phyloP scores from a whole-genome alignment of 2,329 filamentous ascomycete genomes.

The Ophiostoma tasmaniense region DNA sequence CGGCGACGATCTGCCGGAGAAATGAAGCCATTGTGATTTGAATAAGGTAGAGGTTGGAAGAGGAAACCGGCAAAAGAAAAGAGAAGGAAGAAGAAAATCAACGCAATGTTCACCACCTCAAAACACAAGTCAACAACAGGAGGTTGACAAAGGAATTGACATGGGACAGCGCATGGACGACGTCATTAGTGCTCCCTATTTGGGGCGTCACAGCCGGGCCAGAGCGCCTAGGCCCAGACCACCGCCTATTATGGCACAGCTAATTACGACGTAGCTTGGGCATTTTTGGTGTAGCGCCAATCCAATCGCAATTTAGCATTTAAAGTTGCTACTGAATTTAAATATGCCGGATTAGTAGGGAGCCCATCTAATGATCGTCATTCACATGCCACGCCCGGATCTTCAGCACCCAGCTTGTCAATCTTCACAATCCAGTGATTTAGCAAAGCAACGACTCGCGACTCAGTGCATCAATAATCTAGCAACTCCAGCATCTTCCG shows the following conservation, averaged over 20 bases:
- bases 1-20: slow-evolving; percentile 83
- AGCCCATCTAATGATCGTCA: background rate
- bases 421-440: background rate
- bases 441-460: background rate
- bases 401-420: background rate
- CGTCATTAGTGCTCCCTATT: background rate
- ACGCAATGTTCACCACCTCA: background rate
- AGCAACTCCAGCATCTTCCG: background rate
- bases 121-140: background rate
- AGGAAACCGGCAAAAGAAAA: background rate
- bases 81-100: background rate
- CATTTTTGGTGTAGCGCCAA: background rate
- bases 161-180: background rate
- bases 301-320: background rate
- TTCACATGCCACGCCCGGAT: background rate
- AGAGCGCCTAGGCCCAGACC: background rate
- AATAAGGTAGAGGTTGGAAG: background rate
- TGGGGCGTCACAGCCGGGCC: background rate
- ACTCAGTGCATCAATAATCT: background rate
- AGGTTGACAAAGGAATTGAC: background rate
- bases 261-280: slow-evolving; percentile 1
- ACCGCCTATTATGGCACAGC: background rate
- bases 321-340: slow-evolving; percentile 2
- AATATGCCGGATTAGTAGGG: background rate
- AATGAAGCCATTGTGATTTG: slow-evolving; percentile 57